Percentiles rank a stretch among this genome's conserved stretches.
phyloP scores from a whole-genome alignment of 108 stramenopile genomes.

The Discostella stelligeroides region DNA sequence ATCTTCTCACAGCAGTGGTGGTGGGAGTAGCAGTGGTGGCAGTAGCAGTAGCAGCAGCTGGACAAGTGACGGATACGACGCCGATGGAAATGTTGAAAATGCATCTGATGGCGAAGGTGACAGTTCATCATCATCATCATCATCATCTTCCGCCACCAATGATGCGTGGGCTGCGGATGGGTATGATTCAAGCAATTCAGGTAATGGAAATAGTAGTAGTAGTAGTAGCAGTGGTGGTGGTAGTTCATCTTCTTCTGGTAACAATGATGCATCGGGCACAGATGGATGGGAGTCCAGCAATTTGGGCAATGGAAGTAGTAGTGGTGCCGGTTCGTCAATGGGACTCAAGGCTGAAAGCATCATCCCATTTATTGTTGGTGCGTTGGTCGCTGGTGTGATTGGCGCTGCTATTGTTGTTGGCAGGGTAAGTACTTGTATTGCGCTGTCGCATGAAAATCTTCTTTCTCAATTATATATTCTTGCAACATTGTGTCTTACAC shows the following conservation, averaged over 20 bases:
- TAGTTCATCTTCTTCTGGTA: not conserved
- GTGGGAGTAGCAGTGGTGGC: not conserved
- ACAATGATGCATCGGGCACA: not conserved
- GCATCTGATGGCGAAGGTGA: not conserved
- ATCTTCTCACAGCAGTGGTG: not conserved
- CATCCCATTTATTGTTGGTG: slow-evolving; percentile 9
- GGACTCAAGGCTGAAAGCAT: slow-evolving; percentile 2
- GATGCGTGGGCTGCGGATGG: too few species aligned
- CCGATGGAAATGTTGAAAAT: not conserved
- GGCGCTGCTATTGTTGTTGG: slow-evolving; percentile 13
- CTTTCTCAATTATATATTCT: too few species aligned
- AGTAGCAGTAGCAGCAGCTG: not conserved
- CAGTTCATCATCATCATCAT: not conserved
- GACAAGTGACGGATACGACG: not conserved
- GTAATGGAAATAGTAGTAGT: too few species aligned
- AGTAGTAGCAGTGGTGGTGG: too few species aligned
- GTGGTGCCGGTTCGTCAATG: not conserved
- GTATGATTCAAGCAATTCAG: too few species aligned
- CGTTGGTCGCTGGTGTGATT: slow-evolving; percentile 11
- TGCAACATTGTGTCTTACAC: too few species aligned
- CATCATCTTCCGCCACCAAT: too few species aligned
- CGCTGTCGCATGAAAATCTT: too few species aligned
- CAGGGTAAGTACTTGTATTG: slow-evolving; percentile 7
- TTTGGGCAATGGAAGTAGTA: slow-evolving; percentile 4
- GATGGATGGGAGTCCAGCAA: slow-evolving; percentile 14